These are phyloP conservation scores for Psilocybe cubensis DNA, from an alignment of 768 basidiomycete species.

Conservation along the genomic window DNA sequence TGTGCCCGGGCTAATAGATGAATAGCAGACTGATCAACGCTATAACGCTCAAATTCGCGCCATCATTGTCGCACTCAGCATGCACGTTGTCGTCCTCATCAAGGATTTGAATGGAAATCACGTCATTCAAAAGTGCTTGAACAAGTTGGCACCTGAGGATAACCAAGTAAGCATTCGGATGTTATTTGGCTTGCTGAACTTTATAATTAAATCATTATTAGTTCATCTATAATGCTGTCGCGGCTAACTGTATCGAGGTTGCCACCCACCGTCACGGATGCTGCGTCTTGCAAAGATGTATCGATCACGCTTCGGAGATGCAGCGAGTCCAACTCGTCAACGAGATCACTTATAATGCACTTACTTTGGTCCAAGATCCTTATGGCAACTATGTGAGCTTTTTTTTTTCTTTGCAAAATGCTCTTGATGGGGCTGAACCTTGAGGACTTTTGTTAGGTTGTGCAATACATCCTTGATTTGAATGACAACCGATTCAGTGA, in stretches of 20 bases:
- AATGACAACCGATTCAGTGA: conserved; percentile 99
- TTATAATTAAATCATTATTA: conserved; percentile 30
- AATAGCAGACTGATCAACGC: conserved; percentile 74
- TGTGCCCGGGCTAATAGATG: conserved; percentile 55
- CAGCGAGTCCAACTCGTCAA: conserved; percentile 96
- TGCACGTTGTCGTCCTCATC: conserved; percentile 98
- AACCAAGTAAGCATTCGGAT: conserved; percentile 71
- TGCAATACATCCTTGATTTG: conserved; percentile 97
- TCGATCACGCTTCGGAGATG: conserved; percentile 96
- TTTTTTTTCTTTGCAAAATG: background rate
- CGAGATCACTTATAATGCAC: conserved; percentile 97
- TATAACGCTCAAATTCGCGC: conserved; percentile 94
- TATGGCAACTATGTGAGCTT: conserved; percentile 85
- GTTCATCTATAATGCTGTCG: conserved; percentile 99
- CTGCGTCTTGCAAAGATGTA: conserved; percentile 96
- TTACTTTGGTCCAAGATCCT: conserved; percentile 97
- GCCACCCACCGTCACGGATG: conserved; percentile 98
- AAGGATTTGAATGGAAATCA: conserved; percentile 98
- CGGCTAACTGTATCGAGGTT: conserved; percentile 98
- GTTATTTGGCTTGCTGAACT: background rate
- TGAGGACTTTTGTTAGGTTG: no score
- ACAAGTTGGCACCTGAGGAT: conserved; percentile 97
- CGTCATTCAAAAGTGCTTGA: conserved; percentile 99
- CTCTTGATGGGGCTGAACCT: no score
- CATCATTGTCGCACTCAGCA: conserved; percentile 93